Base-by-base conservation (phyloP, 2,329 filamentous ascomycete species). In the Cladophialophora immunda region DNA sequence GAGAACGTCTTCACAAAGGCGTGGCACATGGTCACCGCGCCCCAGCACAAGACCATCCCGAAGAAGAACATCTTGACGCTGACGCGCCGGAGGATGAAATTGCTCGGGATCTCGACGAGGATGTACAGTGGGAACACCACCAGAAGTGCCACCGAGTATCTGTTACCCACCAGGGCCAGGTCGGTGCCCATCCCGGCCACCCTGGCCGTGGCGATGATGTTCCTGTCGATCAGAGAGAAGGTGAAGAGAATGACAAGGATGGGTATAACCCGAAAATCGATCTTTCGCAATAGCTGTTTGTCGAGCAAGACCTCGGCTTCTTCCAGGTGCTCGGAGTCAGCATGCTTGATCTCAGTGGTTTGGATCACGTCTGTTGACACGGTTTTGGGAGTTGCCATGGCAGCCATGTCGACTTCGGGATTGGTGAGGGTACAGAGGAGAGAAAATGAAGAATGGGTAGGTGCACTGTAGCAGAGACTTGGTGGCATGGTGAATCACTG, bases 81-180 rank as follows among this genome's bases (percentile, higher is more conserved):
- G 59, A 92, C 73, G 72, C 86, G 87, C 41, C 90, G 87, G 59
- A 90, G 83, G 30, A 92, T 76, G 41, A 92, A 79, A 0, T 90
- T 92, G 3, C 89, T 89, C 0, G 89, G 89, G 0, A 89, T 87
- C 74, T 93, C 90, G 69, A 92, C 90, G 57, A 91, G 58, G 66
- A 90, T 85, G 76, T 92, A 93, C 0, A 89, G 85, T 70, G 90
- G 82, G 81, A 92, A 93, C 80, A 92, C 92, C 73, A 92, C 83
- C 34, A 92, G 81, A 2, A 89, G 89, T 64, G 89, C 83, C 73
- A 92, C 85, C 29, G 50, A 62, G 69, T 76, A 78, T 63, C 75
- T 71, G 50, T 63, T 70, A 2, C 74, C 74, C 30, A 73, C 58
- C 3, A 82, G 74, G 27, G 67, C 58, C n/a, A 75, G 62, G 17